Percentiles rank a stretch among this genome's conserved stretches.
Conservation (phyloP, 208 protist species). For the Acanthamoeba castellanii region DNA sequence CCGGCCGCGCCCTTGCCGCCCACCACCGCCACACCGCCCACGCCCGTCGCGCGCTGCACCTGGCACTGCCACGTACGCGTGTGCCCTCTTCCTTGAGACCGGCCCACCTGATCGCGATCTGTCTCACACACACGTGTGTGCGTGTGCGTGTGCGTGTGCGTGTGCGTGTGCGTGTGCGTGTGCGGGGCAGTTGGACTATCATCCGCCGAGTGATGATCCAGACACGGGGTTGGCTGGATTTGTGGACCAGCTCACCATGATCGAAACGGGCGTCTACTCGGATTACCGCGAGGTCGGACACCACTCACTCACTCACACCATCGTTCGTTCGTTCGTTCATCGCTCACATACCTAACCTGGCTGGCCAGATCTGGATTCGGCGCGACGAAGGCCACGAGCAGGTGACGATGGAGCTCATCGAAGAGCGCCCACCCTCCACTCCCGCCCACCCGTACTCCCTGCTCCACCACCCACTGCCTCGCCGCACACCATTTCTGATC, state of each 20-base stretch:
- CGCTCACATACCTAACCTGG: too few relatives aligned
- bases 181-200: conserved; percentile 19
- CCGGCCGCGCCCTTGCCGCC: background rate
- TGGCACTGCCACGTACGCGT: conserved; percentile 17
- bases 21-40: background rate
- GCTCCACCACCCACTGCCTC: background rate
- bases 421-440: background rate
- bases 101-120: too few relatives aligned
- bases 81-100: too few relatives aligned
- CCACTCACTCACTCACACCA: background rate
- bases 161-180: background rate
- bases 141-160: background rate
- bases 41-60: background rate
- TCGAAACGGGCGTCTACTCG: conserved; percentile 2
- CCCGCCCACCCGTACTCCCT: background rate
- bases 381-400: conserved; percentile 17
- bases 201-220: background rate
- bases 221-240: background rate
- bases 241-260: conserved; percentile 16
- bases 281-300: background rate
- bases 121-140: background rate
- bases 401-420: background rate
- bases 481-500: background rate
- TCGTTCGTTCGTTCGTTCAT: too few relatives aligned
- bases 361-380: background rate